phyloP scores from a whole-genome alignment of 108 stramenopile genomes.

The Nitzschia putrida region DNA sequence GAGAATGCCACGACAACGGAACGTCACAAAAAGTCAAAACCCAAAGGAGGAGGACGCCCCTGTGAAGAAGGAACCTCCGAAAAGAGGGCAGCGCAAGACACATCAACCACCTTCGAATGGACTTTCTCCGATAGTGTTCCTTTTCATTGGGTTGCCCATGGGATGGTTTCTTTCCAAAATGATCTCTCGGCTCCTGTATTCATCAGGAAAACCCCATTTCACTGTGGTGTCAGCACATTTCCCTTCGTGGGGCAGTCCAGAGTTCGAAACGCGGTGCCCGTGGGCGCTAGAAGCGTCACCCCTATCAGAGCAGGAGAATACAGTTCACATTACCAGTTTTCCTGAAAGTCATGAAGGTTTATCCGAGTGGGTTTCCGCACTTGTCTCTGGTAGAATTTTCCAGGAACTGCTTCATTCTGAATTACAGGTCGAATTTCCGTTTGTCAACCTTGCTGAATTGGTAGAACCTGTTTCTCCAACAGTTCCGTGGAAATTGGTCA shows the following conservation, averaged over 20 bases:
- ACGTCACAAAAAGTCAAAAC: too few relatives aligned
- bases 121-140: too few relatives aligned
- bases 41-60: too few relatives aligned
- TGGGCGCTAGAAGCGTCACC: background rate
- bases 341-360: conserved; percentile 1
- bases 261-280: background rate
- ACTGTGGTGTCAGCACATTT: background rate
- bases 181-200: too few relatives aligned
- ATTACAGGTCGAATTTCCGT: background rate
- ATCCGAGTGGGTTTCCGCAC: background rate
- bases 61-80: too few relatives aligned
- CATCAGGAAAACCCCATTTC: too few relatives aligned
- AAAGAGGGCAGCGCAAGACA: too few relatives aligned
- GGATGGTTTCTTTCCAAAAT: too few relatives aligned
- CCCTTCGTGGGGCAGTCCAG: background rate
- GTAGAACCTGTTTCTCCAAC: background rate
- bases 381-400: background rate
- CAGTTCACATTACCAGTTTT: background rate
- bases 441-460: background rate
- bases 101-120: too few relatives aligned
- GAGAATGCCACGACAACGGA: too few relatives aligned
- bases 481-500: background rate
- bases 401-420: background rate
- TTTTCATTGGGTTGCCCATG: too few relatives aligned
- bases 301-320: too few relatives aligned